Percentiles rank a stretch among this genome's conserved stretches.
Conservation (phyloP, 1,284 basidiomycete species). For the Cerioporus squamosus region DNA sequence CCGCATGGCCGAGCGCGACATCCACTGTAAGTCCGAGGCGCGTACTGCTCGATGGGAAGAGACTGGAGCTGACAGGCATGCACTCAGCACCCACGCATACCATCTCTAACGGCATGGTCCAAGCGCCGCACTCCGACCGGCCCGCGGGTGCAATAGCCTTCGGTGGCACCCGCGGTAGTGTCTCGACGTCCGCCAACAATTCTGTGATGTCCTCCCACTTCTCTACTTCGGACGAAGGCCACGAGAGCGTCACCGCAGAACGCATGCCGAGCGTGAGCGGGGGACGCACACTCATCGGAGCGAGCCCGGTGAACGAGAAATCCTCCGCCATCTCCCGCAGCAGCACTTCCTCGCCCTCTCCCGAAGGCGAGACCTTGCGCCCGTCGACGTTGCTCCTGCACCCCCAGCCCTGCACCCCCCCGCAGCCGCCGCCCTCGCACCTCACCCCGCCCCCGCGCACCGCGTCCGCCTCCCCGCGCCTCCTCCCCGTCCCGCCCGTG, state of each 20-base stretch:
- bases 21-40: not conserved
- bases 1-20: not conserved
- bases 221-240: not conserved
- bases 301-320: not conserved
- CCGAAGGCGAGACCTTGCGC: not conserved
- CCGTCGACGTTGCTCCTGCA: not conserved
- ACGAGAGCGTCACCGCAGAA: not conserved
- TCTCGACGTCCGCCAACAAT: too few relatives aligned
- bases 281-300: too few relatives aligned
- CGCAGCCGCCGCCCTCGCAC: not conserved
- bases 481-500: not conserved
- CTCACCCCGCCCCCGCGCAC: not conserved
- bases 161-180: too few relatives aligned
- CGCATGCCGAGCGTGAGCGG: not conserved
- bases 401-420: not conserved
- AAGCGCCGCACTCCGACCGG: not conserved
- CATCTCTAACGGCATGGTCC: not conserved
- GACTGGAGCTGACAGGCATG: not conserved
- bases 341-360: not conserved
- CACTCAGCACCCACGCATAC: not conserved
- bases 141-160: too few relatives aligned
- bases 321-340: not conserved
- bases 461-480: not conserved
- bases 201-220: not conserved
- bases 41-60: not conserved